Percentiles rank a stretch among this genome's conserved stretches.
These are phyloP conservation scores for Hansenula sp. DNA, from an alignment of 1,139 yeast genomes.

Conservation along the genomic window DNA sequence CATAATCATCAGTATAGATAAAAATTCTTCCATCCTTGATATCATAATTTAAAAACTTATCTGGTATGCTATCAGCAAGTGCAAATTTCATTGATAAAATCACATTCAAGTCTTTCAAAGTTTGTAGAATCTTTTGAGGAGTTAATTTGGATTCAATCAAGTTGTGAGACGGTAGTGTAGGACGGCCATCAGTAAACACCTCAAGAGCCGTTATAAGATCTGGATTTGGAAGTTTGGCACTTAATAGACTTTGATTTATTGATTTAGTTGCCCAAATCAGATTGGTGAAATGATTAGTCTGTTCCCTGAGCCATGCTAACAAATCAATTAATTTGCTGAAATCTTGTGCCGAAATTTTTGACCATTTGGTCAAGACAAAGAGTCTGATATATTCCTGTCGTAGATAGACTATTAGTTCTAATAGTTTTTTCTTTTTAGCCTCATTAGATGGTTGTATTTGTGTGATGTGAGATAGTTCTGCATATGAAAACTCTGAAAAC, in stretches of 20 bases:
- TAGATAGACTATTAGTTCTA: slow-evolving; percentile 62
- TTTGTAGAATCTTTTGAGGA: slow-evolving; percentile 53
- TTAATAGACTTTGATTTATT: slow-evolving; percentile 60
- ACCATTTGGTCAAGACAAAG: slow-evolving; percentile 87
- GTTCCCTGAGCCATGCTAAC: slow-evolving; percentile 83
- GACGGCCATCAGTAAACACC: slow-evolving; percentile 74
- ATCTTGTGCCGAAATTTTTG: slow-evolving; percentile 58
- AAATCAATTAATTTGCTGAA: slow-evolving; percentile 76
- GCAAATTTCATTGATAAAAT: slow-evolving; percentile 75
- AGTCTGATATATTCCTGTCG: slow-evolving; percentile 81
- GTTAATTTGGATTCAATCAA: slow-evolving; percentile 52
- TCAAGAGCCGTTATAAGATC: slow-evolving; percentile 85
- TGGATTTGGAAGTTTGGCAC: slow-evolving; percentile 88
- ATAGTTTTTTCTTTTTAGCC: slow-evolving; percentile 59
- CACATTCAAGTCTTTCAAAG: slow-evolving; percentile 67
- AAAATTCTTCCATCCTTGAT: slow-evolving; percentile 75
- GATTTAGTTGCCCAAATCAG: slow-evolving; percentile 56
- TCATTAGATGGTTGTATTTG: slow-evolving; percentile 59
- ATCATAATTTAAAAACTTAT: slow-evolving; percentile 53
- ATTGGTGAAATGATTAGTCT: slow-evolving; percentile 63
- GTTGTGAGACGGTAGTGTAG: slow-evolving; percentile 66
- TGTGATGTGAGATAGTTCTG: slow-evolving; percentile 57
- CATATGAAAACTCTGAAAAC: slow-evolving; percentile 59
- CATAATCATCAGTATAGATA: slow-evolving; percentile 65
- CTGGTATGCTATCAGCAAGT: slow-evolving; percentile 57